Evolutionary conservation across 2,329 filamentous ascomycete species (phyloP), one percentile per base, ranked within the genome.

Genomic region (Plectosphaerella sp.): DNA sequence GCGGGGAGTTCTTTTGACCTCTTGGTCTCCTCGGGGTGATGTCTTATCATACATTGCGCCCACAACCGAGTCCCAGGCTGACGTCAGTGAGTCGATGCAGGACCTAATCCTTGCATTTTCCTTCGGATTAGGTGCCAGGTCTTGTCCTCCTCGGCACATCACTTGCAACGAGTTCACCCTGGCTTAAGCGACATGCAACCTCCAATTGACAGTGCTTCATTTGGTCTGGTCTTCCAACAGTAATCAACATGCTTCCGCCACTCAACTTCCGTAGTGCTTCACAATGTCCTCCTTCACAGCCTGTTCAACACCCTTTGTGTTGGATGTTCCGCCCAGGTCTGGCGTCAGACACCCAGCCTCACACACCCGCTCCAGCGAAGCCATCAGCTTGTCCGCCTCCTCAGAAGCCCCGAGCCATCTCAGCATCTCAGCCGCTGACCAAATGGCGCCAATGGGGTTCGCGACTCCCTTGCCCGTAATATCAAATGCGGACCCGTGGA

Each of bases 361-460:
- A 33, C 72, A 75, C 2, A 81, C 76, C 9, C 63, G 68, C 60
- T 82, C 77, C 2, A 81, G 73, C 35, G 67, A 69, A 3, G 72
- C 70, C 66, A 81, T 71, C 50, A 81, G 59, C n/a, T 64, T 64
- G 20, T 70, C 64, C 2, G 71, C 73, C 0, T 76, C 77, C 6
- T 73, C 66, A 42, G 74, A 67, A 58, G 80, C 72, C 0, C 78
- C 77, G 5, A 82, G 62, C 78, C 78, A 81, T 28, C 64, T 67
- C 46, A 82, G 57, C 78, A 82, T 79, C 62, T 80, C 77, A 8
- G 71, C 70, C 1, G 72, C 74, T 4, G 74, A 78, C 77, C 78
- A 82, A 58, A 81, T 79, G 0, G 77, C 78, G 5, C 69, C 78
- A 0, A 81, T 74, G 0, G 78, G 78, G 51, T 81, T 82, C 0